Percentiles rank a stretch among this genome's conserved stretches.
Conservation (phyloP, 306 rosid genomes). For the Cucurbita moschata region DNA sequence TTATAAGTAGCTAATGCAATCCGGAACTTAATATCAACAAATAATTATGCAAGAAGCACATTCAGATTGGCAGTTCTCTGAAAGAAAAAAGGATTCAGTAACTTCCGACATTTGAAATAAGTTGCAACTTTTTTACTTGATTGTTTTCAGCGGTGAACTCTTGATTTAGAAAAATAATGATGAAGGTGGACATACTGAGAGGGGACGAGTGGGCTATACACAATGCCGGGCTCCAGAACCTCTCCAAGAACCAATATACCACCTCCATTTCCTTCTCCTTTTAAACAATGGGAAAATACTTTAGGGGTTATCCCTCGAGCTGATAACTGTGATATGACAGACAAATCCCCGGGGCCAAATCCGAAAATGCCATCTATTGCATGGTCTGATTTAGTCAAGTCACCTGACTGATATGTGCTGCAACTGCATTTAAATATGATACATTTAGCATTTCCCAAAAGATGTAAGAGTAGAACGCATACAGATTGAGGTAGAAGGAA, state of each 20-base stretch:
- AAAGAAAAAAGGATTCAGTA: not conserved
- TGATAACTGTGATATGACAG: slow-evolving; percentile 79
- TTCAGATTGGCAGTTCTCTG: not conserved
- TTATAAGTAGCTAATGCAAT: not conserved
- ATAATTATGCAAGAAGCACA: not conserved
- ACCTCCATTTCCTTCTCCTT: slow-evolving; percentile 85
- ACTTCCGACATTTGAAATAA: not conserved
- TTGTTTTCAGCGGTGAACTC: not conserved
- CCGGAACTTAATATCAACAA: not conserved
- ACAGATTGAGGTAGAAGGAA: not conserved
- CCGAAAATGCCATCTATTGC: slow-evolving; percentile 95
- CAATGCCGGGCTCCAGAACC: slow-evolving; percentile 86
- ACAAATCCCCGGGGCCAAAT: slow-evolving; percentile 78
- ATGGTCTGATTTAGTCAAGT: slow-evolving; percentile 65
- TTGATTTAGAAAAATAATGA: not conserved
- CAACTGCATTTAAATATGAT: slow-evolving; percentile 48
- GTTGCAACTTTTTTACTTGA: not conserved
- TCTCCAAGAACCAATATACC: slow-evolving; percentile 97
- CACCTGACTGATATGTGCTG: slow-evolving; percentile 74
- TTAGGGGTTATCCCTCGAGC: slow-evolving; percentile 68
- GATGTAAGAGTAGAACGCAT: slow-evolving; percentile 2
- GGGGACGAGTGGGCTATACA: slow-evolving; percentile 84
- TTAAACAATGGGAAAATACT: slow-evolving; percentile 86
- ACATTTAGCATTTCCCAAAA: slow-evolving; percentile 5
- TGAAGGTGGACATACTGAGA: slow-evolving; percentile 63